Evolutionary conservation across 495 filamentous ascomycete species (phyloP).

Genomic region (Cladorrhinum samala): DNA sequence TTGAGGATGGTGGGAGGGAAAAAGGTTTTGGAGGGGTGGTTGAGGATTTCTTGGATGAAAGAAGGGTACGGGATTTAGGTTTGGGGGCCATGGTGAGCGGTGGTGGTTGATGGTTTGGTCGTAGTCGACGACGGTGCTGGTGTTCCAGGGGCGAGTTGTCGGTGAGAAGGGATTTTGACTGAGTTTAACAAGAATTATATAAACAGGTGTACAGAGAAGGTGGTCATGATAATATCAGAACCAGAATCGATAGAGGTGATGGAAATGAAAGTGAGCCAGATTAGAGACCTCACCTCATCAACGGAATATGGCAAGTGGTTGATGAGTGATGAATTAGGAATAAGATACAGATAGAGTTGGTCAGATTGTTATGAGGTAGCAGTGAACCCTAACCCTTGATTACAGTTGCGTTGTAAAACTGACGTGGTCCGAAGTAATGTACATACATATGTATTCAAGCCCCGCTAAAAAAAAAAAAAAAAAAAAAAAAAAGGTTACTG

Average conservation of each 20-base stretch:
- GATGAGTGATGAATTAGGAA: background rate
- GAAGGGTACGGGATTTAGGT: background rate
- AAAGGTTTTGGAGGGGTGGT: slow-evolving; percentile 50
- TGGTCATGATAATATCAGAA: too few species aligned
- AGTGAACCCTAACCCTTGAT: slow-evolving; percentile 13
- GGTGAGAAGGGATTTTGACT: background rate
- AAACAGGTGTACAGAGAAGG: too few species aligned
- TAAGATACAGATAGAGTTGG: background rate
- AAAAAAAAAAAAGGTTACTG: too few species aligned
- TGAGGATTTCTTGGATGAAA: background rate
- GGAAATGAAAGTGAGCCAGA: background rate
- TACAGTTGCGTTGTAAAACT: background rate
- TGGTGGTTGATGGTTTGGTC: background rate
- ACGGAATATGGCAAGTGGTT: background rate
- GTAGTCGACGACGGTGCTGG: background rate
- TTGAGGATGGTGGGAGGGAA: slow-evolving; percentile 52
- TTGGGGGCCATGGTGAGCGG: slow-evolving; percentile 15
- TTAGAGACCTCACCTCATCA: background rate
- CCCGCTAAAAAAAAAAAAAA: too few species aligned
- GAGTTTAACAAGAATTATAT: too few species aligned
- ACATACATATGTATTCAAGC: too few species aligned
- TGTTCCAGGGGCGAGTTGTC: background rate
- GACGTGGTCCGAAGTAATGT: too few species aligned
- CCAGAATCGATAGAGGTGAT: background rate
- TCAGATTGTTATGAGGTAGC: background rate